A percentile compares a stretch with the other conserved stretches of the same genome.
These are phyloP conservation scores for Phytomonas francai DNA, from an alignment of 208 protist genomes.

Conservation along the genomic window DNA sequence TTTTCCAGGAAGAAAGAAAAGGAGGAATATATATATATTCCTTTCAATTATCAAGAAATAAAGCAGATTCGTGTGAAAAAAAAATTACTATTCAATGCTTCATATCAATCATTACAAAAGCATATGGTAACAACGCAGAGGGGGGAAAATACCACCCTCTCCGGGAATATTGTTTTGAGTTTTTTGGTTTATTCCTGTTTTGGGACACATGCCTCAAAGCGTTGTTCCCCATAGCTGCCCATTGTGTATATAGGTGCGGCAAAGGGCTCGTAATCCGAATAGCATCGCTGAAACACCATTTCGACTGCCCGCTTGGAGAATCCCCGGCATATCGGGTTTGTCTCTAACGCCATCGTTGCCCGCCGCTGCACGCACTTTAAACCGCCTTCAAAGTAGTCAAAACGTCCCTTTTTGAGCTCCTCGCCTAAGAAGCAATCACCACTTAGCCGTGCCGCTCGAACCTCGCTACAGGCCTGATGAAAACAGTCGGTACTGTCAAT, in stretches of 20 bases:
- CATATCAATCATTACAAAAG: not conserved
- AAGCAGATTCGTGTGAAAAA: not conserved
- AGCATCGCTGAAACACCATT: slow-evolving; percentile 63
- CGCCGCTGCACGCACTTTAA: slow-evolving; percentile 85
- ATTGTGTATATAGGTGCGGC: slow-evolving; percentile 72
- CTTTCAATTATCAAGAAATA: slow-evolving; percentile 7
- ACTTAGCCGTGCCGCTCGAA: slow-evolving; percentile 90
- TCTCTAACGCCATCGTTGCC: slow-evolving; percentile 79
- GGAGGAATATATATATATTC: slow-evolving; percentile 4
- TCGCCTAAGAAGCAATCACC: slow-evolving; percentile 84
- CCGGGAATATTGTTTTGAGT: not conserved
- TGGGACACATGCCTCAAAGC: slow-evolving; percentile 26
- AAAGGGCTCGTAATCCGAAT: slow-evolving; percentile 88
- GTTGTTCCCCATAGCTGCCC: slow-evolving; percentile 66
- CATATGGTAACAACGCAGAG: not conserved
- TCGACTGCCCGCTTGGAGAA: slow-evolving; percentile 81
- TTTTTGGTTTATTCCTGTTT: not conserved
- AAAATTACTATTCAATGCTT: not conserved
- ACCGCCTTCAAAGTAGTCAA: slow-evolving; percentile 52
- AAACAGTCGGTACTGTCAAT: slow-evolving; percentile 83
- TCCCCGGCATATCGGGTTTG: slow-evolving; percentile 75
- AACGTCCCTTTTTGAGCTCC: slow-evolving; percentile 63
- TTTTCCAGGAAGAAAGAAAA: slow-evolving; percentile 12
- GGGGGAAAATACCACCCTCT: not conserved
- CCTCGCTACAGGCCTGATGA: slow-evolving; percentile 94